Evolutionary conservation across 495 filamentous ascomycete species (phyloP).

Genomic region (Penicillium salamii): DNA sequence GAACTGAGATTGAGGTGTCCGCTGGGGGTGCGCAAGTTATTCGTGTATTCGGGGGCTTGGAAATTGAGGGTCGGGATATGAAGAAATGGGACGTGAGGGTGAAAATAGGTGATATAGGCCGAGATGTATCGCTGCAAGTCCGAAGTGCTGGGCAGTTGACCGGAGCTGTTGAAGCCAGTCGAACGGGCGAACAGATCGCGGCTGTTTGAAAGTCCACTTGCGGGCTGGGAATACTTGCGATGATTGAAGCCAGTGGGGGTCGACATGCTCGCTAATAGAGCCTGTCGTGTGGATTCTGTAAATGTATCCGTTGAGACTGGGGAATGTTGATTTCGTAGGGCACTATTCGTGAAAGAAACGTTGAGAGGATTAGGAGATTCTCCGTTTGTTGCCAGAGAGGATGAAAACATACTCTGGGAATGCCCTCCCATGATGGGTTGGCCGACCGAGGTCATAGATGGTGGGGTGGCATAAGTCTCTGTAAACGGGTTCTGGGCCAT

Average conservation of each 20-base stretch:
- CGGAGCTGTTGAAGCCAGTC: constrained; percentile 45
- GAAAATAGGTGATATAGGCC: constrained; percentile 91
- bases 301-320: constrained; percentile 74
- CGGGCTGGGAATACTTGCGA: constrained; percentile 75
- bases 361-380: constrained; percentile 55
- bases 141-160: constrained; percentile 76
- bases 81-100: constrained; percentile 90
- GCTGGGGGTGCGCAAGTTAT: constrained; percentile 51
- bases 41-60: constrained; percentile 69
- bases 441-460: constrained; percentile 62
- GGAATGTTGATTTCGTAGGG: constrained; percentile 60
- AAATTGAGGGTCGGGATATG: constrained; percentile 92
- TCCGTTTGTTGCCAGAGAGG: constrained; percentile 54
- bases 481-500: constrained; percentile 46
- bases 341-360: constrained; percentile 51
- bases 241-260: constrained; percentile 71
- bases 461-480: constrained; percentile 52
- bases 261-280: constrained; percentile 77
- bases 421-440: constrained; percentile 48
- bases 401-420: constrained; percentile 57
- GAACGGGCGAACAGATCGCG: constrained; percentile 44
- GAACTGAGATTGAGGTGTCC: constrained; percentile 56
- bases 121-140: constrained; percentile 91
- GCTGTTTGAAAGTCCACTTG: constrained; percentile 47
- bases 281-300: constrained; percentile 88